Evolutionary conservation across 495 filamentous ascomycete genomes (phyloP), one percentile per base, ranked within the genome.

Genomic region (Xylaria bambusicola): DNA sequence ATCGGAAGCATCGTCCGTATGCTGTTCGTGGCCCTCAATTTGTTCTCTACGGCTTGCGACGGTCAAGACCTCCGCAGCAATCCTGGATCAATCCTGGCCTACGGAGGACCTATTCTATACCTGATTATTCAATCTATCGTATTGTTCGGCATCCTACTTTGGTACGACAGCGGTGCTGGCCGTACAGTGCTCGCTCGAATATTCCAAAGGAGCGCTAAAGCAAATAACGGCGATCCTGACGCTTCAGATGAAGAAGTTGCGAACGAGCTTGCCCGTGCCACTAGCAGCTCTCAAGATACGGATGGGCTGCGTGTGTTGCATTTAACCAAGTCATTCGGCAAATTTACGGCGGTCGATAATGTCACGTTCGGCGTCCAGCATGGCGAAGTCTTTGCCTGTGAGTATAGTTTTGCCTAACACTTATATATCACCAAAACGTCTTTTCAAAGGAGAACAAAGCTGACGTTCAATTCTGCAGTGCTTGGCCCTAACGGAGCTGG

Each of bases 401-500:
- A 47, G 57, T 47, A 44, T 38, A n/a, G n/a, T n/a, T n/a, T n/a
- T n/a, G n/a, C n/a, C n/a, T n/a, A n/a, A n/a, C n/a, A n/a, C n/a
- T n/a, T n/a, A n/a, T n/a, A n/a, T 36, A n/a, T 36, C 23, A 12
- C 27, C n/a, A 10, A 35, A 27, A 29, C 5, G 1, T 13, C 13
- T 6, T 24, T 53, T 27, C 23, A 7, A 3, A 56, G n/a, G n/a
- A 2, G 42, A 17, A 56, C 5, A 20, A 36, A 6, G 27, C 56
- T 45, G 18, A 54, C 29, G 31, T 33, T 29, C 35, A 29, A 27
- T 47, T 29, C 12, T 17, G n/a, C 40, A 18, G 81, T 95, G 1
- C 82, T 96, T 5, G 92, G 92, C 6, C 90, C 91, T 20, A 96
- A 96, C 68, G 92, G 91, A 23, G 92, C 92, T 0, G 92, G 92